Evolutionary conservation across 768 basidiomycete species (phyloP).

Genomic region (Coprinellus micaceus): DNA sequence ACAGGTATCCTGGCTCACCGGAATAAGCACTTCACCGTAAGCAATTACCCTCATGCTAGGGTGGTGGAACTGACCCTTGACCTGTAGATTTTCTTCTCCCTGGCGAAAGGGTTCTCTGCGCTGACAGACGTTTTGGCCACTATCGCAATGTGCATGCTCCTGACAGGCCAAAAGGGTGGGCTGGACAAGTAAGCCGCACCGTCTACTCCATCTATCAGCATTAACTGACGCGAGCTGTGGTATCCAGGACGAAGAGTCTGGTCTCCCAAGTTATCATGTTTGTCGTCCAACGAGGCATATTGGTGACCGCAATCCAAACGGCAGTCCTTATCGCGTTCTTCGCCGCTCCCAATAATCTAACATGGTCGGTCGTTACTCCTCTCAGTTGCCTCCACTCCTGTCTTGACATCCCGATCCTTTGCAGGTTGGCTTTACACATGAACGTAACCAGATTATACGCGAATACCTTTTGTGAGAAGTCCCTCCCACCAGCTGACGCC

Average conservation of each 20-base stretch:
- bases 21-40: conserved; percentile 27
- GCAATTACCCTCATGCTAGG: conserved; percentile 8
- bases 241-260: conserved; percentile 35
- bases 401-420: neutral
- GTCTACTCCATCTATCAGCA: neutral
- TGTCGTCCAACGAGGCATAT: conserved; percentile 39
- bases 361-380: conserved; percentile 29
- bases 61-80: too few species aligned
- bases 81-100: conserved; percentile 41
- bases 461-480: conserved; percentile 49
- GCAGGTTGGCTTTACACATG: conserved; percentile 45
- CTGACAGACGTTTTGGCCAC: conserved; percentile 43
- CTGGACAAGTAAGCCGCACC: conserved; percentile 29
- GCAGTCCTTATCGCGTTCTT: conserved; percentile 40
- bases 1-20: conserved; percentile 28
- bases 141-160: conserved; percentile 39
- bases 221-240: neutral
- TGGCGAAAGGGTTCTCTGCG: conserved; percentile 43
- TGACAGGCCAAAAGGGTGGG: conserved; percentile 35
- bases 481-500: neutral
- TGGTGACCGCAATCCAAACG: conserved; percentile 42
- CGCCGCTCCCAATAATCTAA: conserved; percentile 29
- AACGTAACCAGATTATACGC: conserved; percentile 48
- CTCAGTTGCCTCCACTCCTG: neutral
- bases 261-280: conserved; percentile 38